These are phyloP conservation scores for Citrus inodora DNA, from an alignment of 345 rosid species.

Conservation along the genomic window DNA sequence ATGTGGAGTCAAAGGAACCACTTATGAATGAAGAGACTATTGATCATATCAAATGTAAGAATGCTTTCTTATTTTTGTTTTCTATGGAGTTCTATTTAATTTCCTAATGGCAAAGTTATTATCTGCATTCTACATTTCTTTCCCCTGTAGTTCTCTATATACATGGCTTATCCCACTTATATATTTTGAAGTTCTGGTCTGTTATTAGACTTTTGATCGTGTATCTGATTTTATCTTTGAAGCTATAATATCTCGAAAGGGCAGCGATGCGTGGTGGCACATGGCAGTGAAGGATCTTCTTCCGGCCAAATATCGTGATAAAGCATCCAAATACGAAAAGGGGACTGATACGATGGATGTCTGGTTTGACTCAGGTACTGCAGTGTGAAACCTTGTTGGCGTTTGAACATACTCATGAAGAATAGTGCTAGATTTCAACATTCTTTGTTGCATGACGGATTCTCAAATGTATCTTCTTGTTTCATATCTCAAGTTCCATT, in stretches of 20 bases:
- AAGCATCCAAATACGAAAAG: conserved; percentile 77
- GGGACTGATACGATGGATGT: conserved; percentile 99
- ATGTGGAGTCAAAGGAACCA: conserved; percentile 73
- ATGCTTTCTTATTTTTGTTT: conserved; percentile 2
- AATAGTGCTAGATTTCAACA: background rate
- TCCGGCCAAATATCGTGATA: conserved; percentile 66
- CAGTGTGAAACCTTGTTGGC: background rate
- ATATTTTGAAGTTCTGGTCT: background rate
- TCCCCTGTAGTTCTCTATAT: background rate
- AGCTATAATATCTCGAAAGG: conserved; percentile 75
- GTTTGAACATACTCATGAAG: background rate
- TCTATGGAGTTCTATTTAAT: background rate
- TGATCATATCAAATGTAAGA: conserved; percentile 78
- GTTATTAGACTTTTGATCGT: background rate
- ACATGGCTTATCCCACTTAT: background rate
- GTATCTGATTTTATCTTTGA: conserved; percentile 26
- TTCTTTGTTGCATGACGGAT: background rate
- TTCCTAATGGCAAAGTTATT: background rate
- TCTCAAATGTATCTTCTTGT: background rate
- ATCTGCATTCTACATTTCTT: background rate
- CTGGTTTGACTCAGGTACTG: conserved; percentile 93
- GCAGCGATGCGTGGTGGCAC: conserved; percentile 98
- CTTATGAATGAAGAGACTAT: conserved; percentile 85
- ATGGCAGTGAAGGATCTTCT: conserved; percentile 84
- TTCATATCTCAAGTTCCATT: background rate